Evolutionary conservation across 768 basidiomycete species (phyloP).

Genomic region (Rhodotorula toruloides): DNA sequence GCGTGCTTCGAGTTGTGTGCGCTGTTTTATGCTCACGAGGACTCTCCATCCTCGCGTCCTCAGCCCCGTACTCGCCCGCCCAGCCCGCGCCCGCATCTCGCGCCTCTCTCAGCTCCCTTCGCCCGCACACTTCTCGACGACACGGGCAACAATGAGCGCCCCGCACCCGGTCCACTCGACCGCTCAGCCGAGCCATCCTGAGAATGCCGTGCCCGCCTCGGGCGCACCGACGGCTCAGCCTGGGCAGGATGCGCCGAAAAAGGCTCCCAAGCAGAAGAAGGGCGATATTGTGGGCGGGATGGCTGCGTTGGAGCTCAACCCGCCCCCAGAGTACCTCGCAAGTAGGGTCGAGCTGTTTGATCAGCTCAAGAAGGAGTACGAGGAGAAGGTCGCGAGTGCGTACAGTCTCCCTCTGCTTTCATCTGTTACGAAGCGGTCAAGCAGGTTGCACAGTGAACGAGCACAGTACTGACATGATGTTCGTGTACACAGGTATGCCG

Average conservation of each 20-base stretch:
- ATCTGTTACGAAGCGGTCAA: conserved; percentile 1
- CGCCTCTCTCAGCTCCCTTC: neutral
- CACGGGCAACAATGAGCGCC: conserved; percentile 37
- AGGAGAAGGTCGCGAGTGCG: conserved; percentile 70
- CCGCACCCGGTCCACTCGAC: conserved; percentile 46
- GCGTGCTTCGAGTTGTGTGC: no score
- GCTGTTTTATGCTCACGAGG: conserved; percentile 33
- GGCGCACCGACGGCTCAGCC: neutral
- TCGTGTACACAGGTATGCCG: conserved; percentile 51
- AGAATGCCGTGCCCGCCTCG: conserved; percentile 20
- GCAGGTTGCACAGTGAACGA: no score
- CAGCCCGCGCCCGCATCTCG: no score
- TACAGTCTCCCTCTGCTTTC: conserved; percentile 11
- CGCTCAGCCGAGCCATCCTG: conserved; percentile 40
- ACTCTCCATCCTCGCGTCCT: no score
- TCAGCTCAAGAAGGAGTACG: conserved; percentile 73
- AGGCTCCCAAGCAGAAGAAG: conserved; percentile 45
- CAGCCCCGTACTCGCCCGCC: no score
- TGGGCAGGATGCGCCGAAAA: conserved; percentile 6
- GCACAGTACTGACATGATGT: neutral
- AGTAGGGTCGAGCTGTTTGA: conserved; percentile 87
- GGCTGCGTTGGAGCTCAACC: conserved; percentile 46
- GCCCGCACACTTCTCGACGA: neutral
- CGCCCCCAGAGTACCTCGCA: conserved; percentile 78
- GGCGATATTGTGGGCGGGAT: conserved; percentile 36